Evolutionary conservation across 164 flowering plant species (phyloP).

Genomic region (Tetrastigma voinierianum): DNA sequence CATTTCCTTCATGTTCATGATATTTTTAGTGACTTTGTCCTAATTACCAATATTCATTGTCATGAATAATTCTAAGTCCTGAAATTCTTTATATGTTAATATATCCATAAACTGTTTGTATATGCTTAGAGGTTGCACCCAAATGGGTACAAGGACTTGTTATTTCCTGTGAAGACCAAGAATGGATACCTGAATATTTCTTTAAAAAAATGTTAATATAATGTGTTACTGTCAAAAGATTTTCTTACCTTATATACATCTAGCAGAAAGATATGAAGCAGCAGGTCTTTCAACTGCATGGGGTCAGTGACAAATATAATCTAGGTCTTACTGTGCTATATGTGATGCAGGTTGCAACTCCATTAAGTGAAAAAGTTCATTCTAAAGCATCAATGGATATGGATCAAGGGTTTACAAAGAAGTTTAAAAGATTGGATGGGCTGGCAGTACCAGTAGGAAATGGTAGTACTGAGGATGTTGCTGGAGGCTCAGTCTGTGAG

Average conservation of each 20-base stretch:
- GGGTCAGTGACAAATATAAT: background rate
- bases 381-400: background rate
- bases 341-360: conserved; percentile 8
- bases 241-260: background rate
- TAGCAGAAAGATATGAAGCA: background rate
- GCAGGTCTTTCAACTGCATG: background rate
- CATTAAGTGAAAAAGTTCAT: background rate
- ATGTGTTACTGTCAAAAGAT: background rate
- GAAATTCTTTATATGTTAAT: background rate
- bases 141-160: background rate
- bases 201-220: background rate
- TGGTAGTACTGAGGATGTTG: conserved; percentile 2
- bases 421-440: conserved; percentile 8
- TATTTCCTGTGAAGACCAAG: background rate
- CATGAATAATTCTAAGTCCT: background rate
- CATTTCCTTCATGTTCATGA: background rate
- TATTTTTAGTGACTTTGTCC: background rate
- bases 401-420: background rate
- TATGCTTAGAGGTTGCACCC: background rate
- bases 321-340: background rate
- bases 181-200: background rate
- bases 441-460: conserved; percentile 1
- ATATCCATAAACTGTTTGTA: background rate
- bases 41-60: background rate
- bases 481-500: conserved; percentile 1